Evolutionary conservation across 495 filamentous ascomycete species (phyloP).

Genomic region (Cairneyella variabilis): DNA sequence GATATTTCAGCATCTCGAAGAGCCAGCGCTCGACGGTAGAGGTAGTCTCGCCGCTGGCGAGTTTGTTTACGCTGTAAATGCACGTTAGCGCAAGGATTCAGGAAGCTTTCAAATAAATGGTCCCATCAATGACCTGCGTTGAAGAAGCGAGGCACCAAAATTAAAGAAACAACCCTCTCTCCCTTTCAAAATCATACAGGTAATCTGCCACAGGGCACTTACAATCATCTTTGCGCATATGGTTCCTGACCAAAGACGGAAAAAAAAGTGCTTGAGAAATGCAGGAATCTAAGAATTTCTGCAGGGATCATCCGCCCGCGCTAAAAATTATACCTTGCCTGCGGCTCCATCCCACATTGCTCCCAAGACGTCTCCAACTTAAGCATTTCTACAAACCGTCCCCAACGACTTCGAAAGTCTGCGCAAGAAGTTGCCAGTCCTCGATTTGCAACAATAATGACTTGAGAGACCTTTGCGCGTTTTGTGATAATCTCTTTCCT

Average conservation of each 20-base stretch:
- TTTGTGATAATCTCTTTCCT: constrained; percentile 14
- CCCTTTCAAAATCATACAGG: too few species aligned
- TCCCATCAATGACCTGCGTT: too few species aligned
- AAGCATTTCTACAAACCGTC: background rate
- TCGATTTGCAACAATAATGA: constrained; percentile 17
- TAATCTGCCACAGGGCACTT: too few species aligned
- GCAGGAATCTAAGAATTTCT: background rate
- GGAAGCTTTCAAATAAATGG: too few species aligned
- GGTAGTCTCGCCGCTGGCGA: constrained; percentile 87
- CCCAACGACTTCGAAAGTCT: constrained; percentile 7
- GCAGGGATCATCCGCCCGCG: background rate
- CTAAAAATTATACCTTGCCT: background rate
- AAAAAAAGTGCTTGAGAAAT: too few species aligned
- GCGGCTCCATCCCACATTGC: constrained; percentile 4
- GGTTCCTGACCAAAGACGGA: background rate
- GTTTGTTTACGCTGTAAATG: constrained; percentile 60
- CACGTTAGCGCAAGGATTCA: too few species aligned
- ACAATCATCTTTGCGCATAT: constrained; percentile 31
- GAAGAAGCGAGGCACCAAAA: too few species aligned
- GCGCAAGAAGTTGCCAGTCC: constrained; percentile 15
- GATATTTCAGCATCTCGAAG: constrained; percentile 90
- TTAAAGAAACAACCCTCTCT: too few species aligned
- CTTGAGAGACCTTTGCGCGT: constrained; percentile 15
- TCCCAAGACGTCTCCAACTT: too few species aligned
- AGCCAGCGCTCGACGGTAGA: constrained; percentile 76